phyloP scores from a whole-genome alignment of 345 rosid genomes.

The Bruguiera parviflora region DNA sequence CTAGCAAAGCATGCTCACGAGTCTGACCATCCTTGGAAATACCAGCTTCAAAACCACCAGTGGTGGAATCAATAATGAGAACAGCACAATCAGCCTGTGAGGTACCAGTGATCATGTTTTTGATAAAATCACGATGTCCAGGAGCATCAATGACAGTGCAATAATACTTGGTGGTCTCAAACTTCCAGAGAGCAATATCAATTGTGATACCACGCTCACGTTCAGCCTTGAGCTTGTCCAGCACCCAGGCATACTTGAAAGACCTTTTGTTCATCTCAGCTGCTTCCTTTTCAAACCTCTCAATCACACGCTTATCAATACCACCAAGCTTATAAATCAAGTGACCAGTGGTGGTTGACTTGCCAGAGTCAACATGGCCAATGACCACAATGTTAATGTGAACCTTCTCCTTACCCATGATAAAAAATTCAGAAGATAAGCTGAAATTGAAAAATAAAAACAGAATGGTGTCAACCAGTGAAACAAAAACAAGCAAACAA shows the following conservation, averaged over 20 bases:
- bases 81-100: conserved; percentile 85
- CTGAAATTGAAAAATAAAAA: not conserved
- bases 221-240: conserved; percentile 82
- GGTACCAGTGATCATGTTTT: conserved; percentile 83
- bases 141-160: conserved; percentile 82
- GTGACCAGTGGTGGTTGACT: conserved; percentile 73
- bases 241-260: conserved; percentile 79
- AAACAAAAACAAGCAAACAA: no score
- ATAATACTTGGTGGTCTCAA: conserved; percentile 69
- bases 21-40: conserved; percentile 88
- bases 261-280: conserved; percentile 85
- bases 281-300: conserved; percentile 78
- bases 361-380: conserved; percentile 50
- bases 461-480: no score
- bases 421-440: conserved; percentile 10
- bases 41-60: conserved; percentile 86
- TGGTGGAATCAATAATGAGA: conserved; percentile 74
- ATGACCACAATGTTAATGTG: conserved; percentile 30
- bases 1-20: conserved; percentile 66
- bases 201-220: conserved; percentile 80
- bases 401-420: conserved; percentile 28
- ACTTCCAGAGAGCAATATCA: conserved; percentile 72
- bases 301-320: conserved; percentile 79
- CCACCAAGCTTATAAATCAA: conserved; percentile 83
- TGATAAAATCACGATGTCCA: conserved; percentile 75